Conservation (phyloP, 1,139 yeast genomes). For the Taphrina populina region DNA sequence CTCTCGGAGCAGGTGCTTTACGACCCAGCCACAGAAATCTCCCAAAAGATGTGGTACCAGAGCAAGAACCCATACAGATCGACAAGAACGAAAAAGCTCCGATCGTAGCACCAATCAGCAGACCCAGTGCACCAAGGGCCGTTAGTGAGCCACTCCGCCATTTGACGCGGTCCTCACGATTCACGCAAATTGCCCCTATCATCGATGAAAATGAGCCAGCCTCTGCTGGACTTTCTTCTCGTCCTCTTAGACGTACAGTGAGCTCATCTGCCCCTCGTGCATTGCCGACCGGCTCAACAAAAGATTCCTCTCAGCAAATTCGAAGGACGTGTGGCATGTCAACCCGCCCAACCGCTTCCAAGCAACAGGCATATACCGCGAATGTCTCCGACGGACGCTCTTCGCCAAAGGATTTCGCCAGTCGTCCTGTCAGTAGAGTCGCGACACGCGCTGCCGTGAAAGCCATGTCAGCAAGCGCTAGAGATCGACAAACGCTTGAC, state of each 20-base stretch:
- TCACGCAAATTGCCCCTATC: constrained; percentile 5
- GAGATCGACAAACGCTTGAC: too few species aligned
- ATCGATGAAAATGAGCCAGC: neutral
- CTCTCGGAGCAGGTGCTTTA: constrained; percentile 10
- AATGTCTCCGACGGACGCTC: too few species aligned
- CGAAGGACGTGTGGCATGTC: too few species aligned
- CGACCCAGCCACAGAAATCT: neutral
- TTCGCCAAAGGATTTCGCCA: neutral
- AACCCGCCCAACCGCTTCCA: neutral
- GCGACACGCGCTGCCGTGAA: neutral
- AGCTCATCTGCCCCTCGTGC: neutral
- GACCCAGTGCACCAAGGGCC: constrained; percentile 12
- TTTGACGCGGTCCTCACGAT: constrained; percentile 22
- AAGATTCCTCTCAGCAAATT: neutral
- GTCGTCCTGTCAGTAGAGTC: constrained; percentile 14
- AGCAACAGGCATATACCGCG: too few species aligned
- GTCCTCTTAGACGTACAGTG: constrained; percentile 9
- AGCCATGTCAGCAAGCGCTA: neutral
- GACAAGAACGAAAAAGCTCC: neutral
- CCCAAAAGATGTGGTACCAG: neutral
- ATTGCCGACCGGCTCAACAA: neutral
- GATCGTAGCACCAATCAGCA: too few species aligned
- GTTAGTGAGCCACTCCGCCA: constrained; percentile 6
- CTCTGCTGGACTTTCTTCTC: neutral
- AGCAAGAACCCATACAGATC: neutral